These are phyloP conservation scores for Aspergillus fumigatiaffinis DNA, from an alignment of 2,329 filamentous ascomycete genomes.

Conservation along the genomic window DNA sequence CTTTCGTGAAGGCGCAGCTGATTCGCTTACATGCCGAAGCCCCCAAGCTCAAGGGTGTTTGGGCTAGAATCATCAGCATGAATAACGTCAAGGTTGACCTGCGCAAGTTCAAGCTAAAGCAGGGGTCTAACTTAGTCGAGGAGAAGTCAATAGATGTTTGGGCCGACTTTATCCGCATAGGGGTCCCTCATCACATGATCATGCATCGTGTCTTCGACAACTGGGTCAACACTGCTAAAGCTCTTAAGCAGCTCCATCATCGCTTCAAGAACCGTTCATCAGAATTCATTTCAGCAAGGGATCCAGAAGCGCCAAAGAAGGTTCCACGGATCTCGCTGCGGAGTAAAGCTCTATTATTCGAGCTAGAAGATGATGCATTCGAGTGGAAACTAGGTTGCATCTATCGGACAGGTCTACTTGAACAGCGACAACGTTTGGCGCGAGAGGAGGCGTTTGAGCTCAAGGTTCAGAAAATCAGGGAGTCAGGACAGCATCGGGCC, in stretches of 20 bases:
- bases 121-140: conserved; percentile 57
- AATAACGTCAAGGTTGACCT: conserved; percentile 78
- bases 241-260: conserved; percentile 85
- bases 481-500: conserved; percentile 55
- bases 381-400: conserved; percentile 97
- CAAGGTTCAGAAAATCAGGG: conserved; percentile 79
- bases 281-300: conserved; percentile 82
- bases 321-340: conserved; percentile 83
- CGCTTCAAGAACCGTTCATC: conserved; percentile 83
- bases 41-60: conserved; percentile 75
- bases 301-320: conserved; percentile 77
- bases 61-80: conserved; percentile 81
- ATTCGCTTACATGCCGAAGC: conserved; percentile 83
- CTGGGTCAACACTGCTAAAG: conserved; percentile 80
- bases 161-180: conserved; percentile 80
- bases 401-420: conserved; percentile 80
- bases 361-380: conserved; percentile 92
- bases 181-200: conserved; percentile 85
- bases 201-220: conserved; percentile 93
- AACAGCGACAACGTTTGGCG: conserved; percentile 85
- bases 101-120: conserved; percentile 69
- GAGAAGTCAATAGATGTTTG: conserved; percentile 81
- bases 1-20: conserved; percentile 73
- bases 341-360: conserved; percentile 77
- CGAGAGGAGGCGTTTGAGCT: conserved; percentile 85